Conservation (phyloP, 768 basidiomycete species). For the Termitomyces sp. region DNA sequence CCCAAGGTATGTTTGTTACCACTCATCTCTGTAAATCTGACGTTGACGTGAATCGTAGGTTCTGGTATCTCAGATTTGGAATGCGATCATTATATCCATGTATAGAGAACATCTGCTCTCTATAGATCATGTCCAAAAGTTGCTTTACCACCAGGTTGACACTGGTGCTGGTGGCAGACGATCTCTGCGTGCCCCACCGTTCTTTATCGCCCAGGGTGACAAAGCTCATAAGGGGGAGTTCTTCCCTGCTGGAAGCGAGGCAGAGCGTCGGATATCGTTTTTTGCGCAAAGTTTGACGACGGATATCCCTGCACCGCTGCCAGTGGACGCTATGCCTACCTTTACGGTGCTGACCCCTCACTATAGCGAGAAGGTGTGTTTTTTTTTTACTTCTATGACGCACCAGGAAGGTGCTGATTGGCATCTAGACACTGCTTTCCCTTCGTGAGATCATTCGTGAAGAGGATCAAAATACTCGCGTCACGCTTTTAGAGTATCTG, state of each 20-base stretch:
- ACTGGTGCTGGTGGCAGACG: slow-evolving; percentile 73
- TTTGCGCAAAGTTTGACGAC: slow-evolving; percentile 98
- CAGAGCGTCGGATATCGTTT: slow-evolving; percentile 97
- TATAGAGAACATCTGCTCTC: slow-evolving; percentile 98
- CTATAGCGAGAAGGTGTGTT: slow-evolving; percentile 89
- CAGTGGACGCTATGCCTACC: slow-evolving; percentile 99
- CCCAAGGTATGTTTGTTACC: slow-evolving; percentile 71
- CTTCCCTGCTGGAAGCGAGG: slow-evolving; percentile 93
- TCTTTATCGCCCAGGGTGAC: slow-evolving; percentile 96
- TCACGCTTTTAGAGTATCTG: slow-evolving; percentile 95
- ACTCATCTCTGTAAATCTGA: background rate
- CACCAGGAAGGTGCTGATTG: background rate
- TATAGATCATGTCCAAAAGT: slow-evolving; percentile 97
- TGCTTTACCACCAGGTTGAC: slow-evolving; percentile 96
- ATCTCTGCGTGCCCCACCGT: slow-evolving; percentile 90
- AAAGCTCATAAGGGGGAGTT: slow-evolving; percentile 77
- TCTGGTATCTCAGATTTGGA: slow-evolving; percentile 98
- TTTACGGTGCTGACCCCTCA: slow-evolving; percentile 98
- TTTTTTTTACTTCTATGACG: background rate
- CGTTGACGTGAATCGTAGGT: slow-evolving; percentile 43
- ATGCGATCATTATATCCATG: slow-evolving; percentile 99
- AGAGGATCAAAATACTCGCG: slow-evolving; percentile 94
- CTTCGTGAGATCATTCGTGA: slow-evolving; percentile 98
- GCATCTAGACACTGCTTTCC: slow-evolving; percentile 77
- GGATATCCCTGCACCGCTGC: slow-evolving; percentile 86